Evolutionary conservation across 495 filamentous ascomycete genomes (phyloP).

Genomic region (Parathielavia hyrcaniae): DNA sequence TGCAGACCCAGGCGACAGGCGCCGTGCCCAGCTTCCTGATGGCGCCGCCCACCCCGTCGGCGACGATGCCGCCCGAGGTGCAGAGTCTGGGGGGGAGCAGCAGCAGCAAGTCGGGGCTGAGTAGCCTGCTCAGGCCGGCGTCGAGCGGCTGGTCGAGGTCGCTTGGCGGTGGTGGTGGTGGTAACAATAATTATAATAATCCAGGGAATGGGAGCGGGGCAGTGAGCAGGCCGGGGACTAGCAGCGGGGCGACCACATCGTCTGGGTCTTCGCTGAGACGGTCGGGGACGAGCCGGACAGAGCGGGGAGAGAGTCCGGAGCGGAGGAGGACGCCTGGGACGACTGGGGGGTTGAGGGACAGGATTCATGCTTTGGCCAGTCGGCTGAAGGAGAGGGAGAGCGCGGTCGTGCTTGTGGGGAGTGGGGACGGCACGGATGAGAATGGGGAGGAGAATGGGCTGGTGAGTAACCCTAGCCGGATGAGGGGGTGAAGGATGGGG

Average conservation of each 20-base stretch:
- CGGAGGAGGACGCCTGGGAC: conserved; percentile 25
- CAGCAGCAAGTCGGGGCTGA: conserved; percentile 5
- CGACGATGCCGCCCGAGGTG: conserved; percentile 14
- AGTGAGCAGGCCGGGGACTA: conserved; percentile 19
- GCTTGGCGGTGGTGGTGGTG: conserved; percentile 20
- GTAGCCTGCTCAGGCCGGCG: conserved; percentile 23
- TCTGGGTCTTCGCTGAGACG: not conserved
- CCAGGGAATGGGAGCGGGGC: not conserved
- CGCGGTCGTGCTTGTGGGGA: not conserved
- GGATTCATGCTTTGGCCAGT: conserved; percentile 35
- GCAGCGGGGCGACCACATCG: conserved; percentile 13
- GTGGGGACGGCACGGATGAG: conserved; percentile 7
- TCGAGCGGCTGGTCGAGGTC: conserved; percentile 30
- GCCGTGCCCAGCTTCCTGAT: conserved; percentile 36
- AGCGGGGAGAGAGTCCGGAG: conserved; percentile 12
- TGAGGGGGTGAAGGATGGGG: conserved; percentile 7
- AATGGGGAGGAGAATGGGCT: conserved; percentile 11
- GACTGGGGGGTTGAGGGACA: conserved; percentile 36
- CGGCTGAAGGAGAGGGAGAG: conserved; percentile 35
- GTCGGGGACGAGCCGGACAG: not conserved
- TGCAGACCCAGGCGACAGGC: conserved; percentile 19
- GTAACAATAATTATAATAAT: not conserved
- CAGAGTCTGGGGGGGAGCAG: not conserved
- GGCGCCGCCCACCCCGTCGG: conserved; percentile 36
- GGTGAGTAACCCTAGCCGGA: conserved; percentile 20